Evolutionary conservation across 1,284 basidiomycete species (phyloP).

Genomic region (Farysia itapuensis): DNA sequence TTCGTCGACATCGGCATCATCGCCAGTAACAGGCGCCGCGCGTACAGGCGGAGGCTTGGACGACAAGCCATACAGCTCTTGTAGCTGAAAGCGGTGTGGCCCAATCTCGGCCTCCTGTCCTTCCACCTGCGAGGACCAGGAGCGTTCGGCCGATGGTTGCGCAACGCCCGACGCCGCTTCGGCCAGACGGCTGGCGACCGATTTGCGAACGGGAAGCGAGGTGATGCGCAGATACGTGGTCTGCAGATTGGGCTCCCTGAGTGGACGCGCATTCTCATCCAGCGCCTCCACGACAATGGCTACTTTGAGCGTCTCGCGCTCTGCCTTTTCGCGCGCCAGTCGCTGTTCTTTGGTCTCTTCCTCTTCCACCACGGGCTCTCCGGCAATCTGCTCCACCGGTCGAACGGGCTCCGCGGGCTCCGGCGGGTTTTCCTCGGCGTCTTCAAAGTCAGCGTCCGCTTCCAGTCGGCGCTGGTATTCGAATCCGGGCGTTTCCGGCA

Average conservation of each 20-base stretch:
- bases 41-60: slow-evolving; percentile 38
- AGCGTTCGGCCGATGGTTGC: slow-evolving; percentile 1
- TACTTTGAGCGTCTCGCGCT: slow-evolving; percentile 49
- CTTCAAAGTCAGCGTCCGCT: slow-evolving; percentile 14
- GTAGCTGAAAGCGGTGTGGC: slow-evolving; percentile 52
- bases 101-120: slow-evolving; percentile 56
- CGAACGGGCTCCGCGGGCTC: background rate
- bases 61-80: slow-evolving; percentile 55
- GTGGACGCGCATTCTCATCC: slow-evolving; percentile 46
- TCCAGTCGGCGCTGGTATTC: slow-evolving; percentile 26
- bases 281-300: slow-evolving; percentile 55
- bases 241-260: slow-evolving; percentile 48
- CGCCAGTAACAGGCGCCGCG: slow-evolving; percentile 7
- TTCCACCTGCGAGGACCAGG: slow-evolving; percentile 47
- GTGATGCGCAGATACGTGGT: slow-evolving; percentile 49
- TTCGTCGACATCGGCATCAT: slow-evolving; percentile 5
- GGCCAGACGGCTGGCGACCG: slow-evolving; percentile 6
- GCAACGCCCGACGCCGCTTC: background rate
- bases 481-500: slow-evolving; percentile 33
- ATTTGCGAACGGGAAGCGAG: slow-evolving; percentile 26
- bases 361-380: slow-evolving; percentile 3
- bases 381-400: background rate
- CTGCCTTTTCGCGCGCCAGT: slow-evolving; percentile 41
- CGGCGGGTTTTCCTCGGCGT: slow-evolving; percentile 11
- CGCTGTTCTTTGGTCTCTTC: slow-evolving; percentile 45